Percentiles rank a stretch among this genome's conserved stretches.
Evolutionary conservation across 176 grass and related monocot genomes (phyloP).

Genomic region (Aegilops tauschii): DNA sequence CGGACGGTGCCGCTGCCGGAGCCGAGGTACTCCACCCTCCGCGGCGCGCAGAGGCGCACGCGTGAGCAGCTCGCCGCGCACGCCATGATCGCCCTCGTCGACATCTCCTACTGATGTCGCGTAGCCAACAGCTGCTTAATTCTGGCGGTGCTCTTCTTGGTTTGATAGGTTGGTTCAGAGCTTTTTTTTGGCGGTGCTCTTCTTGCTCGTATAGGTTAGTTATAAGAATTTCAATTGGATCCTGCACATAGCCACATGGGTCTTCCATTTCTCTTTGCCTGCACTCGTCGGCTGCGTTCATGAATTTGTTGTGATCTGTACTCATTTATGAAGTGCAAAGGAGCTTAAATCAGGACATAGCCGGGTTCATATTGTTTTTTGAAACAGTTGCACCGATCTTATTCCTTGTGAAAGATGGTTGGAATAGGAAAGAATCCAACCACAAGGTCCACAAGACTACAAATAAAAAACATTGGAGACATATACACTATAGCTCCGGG

Average conservation of each 20-base stretch:
- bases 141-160: neutral
- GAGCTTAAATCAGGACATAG: neutral
- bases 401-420: neutral
- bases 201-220: too few relatives aligned
- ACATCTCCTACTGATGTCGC: slow-evolving; percentile 6
- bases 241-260: neutral
- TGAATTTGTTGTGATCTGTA: neutral
- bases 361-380: too few relatives aligned
- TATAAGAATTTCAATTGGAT: neutral
- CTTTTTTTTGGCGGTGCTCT: too few relatives aligned
- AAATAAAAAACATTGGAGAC: too few relatives aligned
- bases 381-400: neutral
- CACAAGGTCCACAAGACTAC: too few relatives aligned
- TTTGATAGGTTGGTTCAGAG: neutral
- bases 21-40: neutral
- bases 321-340: neutral
- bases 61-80: neutral
- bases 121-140: too few relatives aligned
- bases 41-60: neutral
- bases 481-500: too few relatives aligned
- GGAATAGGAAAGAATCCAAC: neutral
- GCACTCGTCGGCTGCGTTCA: neutral
- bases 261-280: neutral
- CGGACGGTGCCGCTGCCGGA: neutral
- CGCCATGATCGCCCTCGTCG: slow-evolving; percentile 12